phyloP scores from a whole-genome alignment of 1,284 basidiomycete species.

The Puccinia horiana region DNA sequence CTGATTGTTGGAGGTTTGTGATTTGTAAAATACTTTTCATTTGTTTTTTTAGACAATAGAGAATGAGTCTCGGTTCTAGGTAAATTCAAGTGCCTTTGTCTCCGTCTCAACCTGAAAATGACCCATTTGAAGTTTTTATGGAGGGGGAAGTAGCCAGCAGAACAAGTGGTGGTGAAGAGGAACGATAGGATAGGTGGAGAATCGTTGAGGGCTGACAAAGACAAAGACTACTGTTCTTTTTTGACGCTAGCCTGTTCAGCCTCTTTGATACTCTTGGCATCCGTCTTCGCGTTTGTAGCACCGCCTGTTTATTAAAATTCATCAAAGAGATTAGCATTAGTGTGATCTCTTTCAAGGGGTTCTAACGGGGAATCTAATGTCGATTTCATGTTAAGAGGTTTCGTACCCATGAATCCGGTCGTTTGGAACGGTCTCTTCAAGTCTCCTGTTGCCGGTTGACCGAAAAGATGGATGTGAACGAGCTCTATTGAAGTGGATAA shows the following conservation, averaged over 20 bases:
- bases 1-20: too few species aligned
- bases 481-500: slow-evolving; percentile 21
- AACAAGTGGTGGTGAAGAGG: background rate
- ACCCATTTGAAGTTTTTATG: background rate
- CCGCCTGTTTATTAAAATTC: slow-evolving; percentile 13
- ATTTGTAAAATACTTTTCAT: too few species aligned
- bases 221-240: slow-evolving; percentile 40
- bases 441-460: slow-evolving; percentile 42
- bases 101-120: too few species aligned
- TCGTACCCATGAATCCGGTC: slow-evolving; percentile 46
- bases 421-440: slow-evolving; percentile 46
- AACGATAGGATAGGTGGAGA: background rate
- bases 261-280: slow-evolving; percentile 49
- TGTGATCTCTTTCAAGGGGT: background rate
- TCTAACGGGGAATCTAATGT: background rate
- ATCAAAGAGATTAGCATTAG: background rate
- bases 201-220: background rate
- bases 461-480: slow-evolving; percentile 46
- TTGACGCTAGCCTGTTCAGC: slow-evolving; percentile 47
- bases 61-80: too few species aligned
- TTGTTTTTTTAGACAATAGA: too few species aligned
- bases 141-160: background rate
- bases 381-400: background rate
- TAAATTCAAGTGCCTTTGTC: too few species aligned
- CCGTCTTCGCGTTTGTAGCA: slow-evolving; percentile 45